phyloP scores from a whole-genome alignment of 768 basidiomycete genomes.

The Mycena rosella region DNA sequence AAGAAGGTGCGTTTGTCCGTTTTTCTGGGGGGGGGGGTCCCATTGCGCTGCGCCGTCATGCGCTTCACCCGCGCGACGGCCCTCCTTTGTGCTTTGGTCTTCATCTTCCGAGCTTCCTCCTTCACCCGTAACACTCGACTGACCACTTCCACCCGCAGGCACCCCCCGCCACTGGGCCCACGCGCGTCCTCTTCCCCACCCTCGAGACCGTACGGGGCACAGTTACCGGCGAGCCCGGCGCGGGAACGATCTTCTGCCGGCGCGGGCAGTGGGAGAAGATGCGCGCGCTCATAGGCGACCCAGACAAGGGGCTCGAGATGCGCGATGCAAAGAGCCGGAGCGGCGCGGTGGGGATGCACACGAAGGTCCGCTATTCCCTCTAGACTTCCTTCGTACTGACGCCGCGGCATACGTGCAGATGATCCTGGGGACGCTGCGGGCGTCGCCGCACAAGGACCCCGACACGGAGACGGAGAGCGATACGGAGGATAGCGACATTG shows the following conservation, averaged over 20 bases:
- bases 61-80: too few relatives aligned
- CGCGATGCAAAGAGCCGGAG: slow-evolving; percentile 68
- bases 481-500: slow-evolving; percentile 5
- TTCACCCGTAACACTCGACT: background rate
- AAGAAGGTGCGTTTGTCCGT: slow-evolving; percentile 27
- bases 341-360: slow-evolving; percentile 75
- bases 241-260: slow-evolving; percentile 74
- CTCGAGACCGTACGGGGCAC: slow-evolving; percentile 63
- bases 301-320: slow-evolving; percentile 64
- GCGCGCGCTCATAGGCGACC: slow-evolving; percentile 43
- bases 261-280: slow-evolving; percentile 59
- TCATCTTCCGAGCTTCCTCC: background rate
- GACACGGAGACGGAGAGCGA: slow-evolving; percentile 45
- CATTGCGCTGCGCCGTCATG: too few relatives aligned
- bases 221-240: slow-evolving; percentile 63
- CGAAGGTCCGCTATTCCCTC: slow-evolving; percentile 50
- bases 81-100: background rate
- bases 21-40: background rate
- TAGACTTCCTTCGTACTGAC: background rate
- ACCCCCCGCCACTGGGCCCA: slow-evolving; percentile 34
- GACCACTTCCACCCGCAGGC: background rate
- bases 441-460: slow-evolving; percentile 40
- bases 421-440: slow-evolving; percentile 57
- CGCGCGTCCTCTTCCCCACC: slow-evolving; percentile 68
- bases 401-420: slow-evolving; percentile 52